Percentiles rank a stretch among this genome's conserved stretches.
phyloP scores from a whole-genome alignment of 345 rosid species.

The Citrus medica region DNA sequence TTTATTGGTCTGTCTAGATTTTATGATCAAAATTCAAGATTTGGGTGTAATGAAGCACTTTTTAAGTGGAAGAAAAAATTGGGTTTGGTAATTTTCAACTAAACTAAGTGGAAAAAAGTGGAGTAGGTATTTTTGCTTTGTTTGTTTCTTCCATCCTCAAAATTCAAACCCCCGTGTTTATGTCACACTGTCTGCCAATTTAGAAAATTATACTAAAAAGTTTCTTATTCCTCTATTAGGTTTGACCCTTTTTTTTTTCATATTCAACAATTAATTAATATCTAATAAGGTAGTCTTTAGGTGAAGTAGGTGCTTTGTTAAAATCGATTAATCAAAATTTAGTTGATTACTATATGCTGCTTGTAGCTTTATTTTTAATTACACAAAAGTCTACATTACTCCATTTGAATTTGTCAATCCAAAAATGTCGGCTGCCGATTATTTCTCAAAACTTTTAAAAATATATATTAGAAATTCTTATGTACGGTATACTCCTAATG shows the following conservation, averaged over 20 bases:
- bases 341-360: not conserved
- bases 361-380: not conserved
- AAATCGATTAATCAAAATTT: not conserved
- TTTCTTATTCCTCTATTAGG: not conserved
- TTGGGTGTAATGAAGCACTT: not conserved
- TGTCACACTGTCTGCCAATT: not conserved
- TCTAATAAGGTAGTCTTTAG: not conserved
- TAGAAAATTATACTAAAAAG: not conserved
- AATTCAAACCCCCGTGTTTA: not conserved
- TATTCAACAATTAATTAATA: not conserved
- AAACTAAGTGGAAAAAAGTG: not conserved
- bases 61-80: not conserved
- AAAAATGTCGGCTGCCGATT: not conserved
- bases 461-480: no score
- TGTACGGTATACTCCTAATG: no score
- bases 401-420: not conserved
- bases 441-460: no score
- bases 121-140: constrained; percentile 5
- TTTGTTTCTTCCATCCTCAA: not conserved
- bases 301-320: constrained; percentile 13
- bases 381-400: not conserved
- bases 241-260: not conserved
- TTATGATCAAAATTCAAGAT: no score
- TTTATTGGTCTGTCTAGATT: no score
- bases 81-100: not conserved